Evolutionary conservation across 345 rosid genomes (phyloP).

Genomic region (Mallotus nudiflorus): DNA sequence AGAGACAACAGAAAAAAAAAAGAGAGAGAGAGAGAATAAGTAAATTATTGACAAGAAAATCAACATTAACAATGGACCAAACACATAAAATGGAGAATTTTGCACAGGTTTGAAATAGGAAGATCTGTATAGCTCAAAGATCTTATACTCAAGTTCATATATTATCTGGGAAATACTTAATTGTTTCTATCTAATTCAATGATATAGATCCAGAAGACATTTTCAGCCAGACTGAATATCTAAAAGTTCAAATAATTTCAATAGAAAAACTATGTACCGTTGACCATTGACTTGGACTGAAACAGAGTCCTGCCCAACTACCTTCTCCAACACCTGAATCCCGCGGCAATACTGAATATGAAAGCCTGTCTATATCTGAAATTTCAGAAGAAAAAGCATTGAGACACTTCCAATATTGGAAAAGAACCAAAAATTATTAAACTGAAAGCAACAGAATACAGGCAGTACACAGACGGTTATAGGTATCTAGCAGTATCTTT

Average conservation of each 20-base stretch:
- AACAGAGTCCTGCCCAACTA: slow-evolving; percentile 74
- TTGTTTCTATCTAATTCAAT: neutral
- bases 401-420: slow-evolving; percentile 19
- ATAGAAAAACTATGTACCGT: slow-evolving; percentile 36
- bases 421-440: slow-evolving; percentile 6
- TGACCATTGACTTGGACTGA: slow-evolving; percentile 68
- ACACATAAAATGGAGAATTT: neutral
- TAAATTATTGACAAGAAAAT: neutral
- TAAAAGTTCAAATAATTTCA: neutral
- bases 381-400: slow-evolving; percentile 14
- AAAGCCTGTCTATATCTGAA: slow-evolving; percentile 52
- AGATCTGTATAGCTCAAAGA: neutral
- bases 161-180: neutral
- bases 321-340: slow-evolving; percentile 75
- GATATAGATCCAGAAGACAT: neutral
- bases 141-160: neutral
- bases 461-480: neutral
- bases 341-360: slow-evolving; percentile 61
- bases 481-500: neutral
- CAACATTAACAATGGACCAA: neutral
- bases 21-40: no score
- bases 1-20: no score
- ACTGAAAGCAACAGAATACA: slow-evolving; percentile 7
- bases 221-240: neutral
- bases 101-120: neutral